Conservation (phyloP, 306 rosid genomes). For the Dicorynia guianensis region DNA sequence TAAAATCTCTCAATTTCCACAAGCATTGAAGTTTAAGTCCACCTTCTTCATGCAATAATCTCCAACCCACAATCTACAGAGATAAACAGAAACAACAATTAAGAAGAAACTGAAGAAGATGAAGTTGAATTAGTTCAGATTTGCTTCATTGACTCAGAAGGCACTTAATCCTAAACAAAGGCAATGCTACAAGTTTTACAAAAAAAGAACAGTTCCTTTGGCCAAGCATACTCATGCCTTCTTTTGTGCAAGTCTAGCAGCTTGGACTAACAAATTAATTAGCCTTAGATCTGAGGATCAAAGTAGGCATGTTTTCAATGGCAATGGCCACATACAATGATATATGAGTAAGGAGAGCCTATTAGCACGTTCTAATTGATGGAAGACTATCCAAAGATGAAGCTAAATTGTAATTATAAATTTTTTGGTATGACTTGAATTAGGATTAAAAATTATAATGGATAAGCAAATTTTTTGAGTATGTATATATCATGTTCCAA, state of each 20-base stretch:
- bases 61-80: slow-evolving; percentile 88
- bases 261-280: not conserved
- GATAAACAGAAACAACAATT: slow-evolving; percentile 16
- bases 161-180: not conserved
- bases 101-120: slow-evolving; percentile 14
- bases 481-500: not conserved
- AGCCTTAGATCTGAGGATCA: not conserved
- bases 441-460: not conserved
- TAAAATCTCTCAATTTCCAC: slow-evolving; percentile 89
- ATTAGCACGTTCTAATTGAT: not conserved
- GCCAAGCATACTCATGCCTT: not conserved
- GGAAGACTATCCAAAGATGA: not conserved
- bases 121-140: not conserved
- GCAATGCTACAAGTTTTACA: not conserved
- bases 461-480: not conserved
- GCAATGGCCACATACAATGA: not conserved
- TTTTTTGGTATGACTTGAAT: not conserved
- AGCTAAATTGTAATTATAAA: not conserved
- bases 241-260: not conserved
- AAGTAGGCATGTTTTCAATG: not conserved
- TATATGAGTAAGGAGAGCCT: not conserved
- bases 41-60: slow-evolving; percentile 68
- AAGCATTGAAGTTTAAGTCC: slow-evolving; percentile 73
- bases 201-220: not conserved
- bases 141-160: not conserved